Conservation (phyloP, 2,329 filamentous ascomycete genomes). For the Intubia oerlemansii region DNA sequence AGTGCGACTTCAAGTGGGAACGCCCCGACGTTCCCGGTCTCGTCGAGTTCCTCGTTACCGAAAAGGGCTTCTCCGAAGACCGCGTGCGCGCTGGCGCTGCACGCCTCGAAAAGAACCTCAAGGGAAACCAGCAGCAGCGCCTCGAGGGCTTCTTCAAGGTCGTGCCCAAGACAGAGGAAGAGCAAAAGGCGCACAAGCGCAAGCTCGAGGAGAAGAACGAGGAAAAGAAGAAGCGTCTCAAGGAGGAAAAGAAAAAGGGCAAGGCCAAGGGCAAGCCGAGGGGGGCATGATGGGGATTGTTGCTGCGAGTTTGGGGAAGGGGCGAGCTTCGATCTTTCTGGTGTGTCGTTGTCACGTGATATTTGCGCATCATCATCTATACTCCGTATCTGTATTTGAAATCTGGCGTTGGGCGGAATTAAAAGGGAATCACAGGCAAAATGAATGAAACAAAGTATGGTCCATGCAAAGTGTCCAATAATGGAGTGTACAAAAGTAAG, state of each 20-base stretch:
- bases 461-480: no score
- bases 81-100: conserved; percentile 61
- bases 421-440: no score
- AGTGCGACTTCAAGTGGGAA: conserved; percentile 97
- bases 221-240: conserved; percentile 86
- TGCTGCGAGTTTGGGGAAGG: no score
- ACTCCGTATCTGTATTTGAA: no score
- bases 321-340: no score
- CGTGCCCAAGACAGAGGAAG: conserved; percentile 65
- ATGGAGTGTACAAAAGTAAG: no score
- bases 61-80: conserved; percentile 96
- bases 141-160: conserved; percentile 96
- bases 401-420: no score
- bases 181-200: conserved; percentile 71
- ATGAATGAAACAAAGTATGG: no score
- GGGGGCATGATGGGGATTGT: no score
- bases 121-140: conserved; percentile 73
- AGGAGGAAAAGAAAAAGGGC: conserved; percentile 90
- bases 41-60: conserved; percentile 70
- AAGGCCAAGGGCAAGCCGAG: conserved; percentile 65
- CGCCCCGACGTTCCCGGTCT: conserved; percentile 78
- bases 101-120: conserved; percentile 73
- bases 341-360: no score
- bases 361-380: no score
- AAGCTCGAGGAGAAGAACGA: conserved; percentile 86